Conservation (phyloP, 345 rosid species). For the Syzygium jambos region DNA sequence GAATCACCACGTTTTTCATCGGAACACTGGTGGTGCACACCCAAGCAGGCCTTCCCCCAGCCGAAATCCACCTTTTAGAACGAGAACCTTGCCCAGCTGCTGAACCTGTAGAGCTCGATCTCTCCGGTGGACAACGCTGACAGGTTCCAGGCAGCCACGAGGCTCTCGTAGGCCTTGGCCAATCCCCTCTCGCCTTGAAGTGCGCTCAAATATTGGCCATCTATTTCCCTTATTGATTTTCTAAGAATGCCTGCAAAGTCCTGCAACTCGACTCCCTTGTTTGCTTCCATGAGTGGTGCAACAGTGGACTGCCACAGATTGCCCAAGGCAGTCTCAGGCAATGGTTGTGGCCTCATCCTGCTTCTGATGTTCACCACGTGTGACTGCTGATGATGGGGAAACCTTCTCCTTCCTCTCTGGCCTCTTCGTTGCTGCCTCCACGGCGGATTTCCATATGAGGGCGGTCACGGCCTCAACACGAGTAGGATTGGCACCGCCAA, state of each 20-base stretch:
- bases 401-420: neutral
- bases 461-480: neutral
- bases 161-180: neutral
- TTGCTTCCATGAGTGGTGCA: neutral
- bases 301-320: constrained; percentile 4
- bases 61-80: constrained; percentile 2
- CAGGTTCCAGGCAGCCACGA: neutral
- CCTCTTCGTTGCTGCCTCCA: neutral
- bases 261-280: neutral
- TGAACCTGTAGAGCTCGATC: neutral
- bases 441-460: neutral
- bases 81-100: neutral
- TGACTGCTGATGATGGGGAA: neutral
- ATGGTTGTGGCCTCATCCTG: constrained; percentile 6
- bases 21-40: neutral
- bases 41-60: constrained; percentile 1
- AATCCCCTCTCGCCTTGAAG: constrained; percentile 2
- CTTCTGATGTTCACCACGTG: constrained; percentile 7
- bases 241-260: constrained; percentile 1
- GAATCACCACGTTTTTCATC: too few relatives aligned
- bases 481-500: neutral
- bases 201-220: neutral
- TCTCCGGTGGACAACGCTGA: neutral
- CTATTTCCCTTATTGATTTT: neutral
- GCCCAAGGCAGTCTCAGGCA: constrained; percentile 1